Conservation (phyloP, 768 basidiomycete species). For the Coprinopsis strossmayeri region DNA sequence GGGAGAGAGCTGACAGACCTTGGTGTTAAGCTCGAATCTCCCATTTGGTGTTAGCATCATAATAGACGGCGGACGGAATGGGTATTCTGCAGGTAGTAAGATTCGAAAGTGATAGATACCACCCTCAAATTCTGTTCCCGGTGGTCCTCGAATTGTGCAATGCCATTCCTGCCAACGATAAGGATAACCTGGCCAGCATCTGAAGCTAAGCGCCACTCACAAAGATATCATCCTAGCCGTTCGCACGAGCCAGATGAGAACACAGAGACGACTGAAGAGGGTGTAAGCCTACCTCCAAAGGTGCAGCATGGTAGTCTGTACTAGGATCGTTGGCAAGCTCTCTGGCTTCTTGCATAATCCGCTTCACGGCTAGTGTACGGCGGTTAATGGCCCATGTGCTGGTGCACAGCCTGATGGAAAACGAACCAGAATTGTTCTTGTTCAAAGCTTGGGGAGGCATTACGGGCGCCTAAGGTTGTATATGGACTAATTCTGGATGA, state of each 20-base stretch:
- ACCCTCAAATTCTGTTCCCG: slow-evolving; percentile 87
- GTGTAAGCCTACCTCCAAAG: slow-evolving; percentile 54
- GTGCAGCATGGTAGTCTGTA: slow-evolving; percentile 82
- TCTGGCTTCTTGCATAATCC: slow-evolving; percentile 93
- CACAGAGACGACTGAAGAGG: not conserved
- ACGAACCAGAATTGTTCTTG: slow-evolving; percentile 84
- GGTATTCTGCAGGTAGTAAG: slow-evolving; percentile 87
- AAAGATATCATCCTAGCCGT: slow-evolving; percentile 75
- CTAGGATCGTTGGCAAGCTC: slow-evolving; percentile 83
- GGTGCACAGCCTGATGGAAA: not conserved
- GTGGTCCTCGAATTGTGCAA: slow-evolving; percentile 88
- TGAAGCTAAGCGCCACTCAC: slow-evolving; percentile 37
- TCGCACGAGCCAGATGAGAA: slow-evolving; percentile 10
- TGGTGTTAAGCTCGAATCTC: slow-evolving; percentile 93
- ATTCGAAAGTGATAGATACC: slow-evolving; percentile 96
- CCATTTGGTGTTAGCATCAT: slow-evolving; percentile 96
- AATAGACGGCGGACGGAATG: slow-evolving; percentile 92
- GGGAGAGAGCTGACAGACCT: slow-evolving; percentile 43
- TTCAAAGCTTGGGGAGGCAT: slow-evolving; percentile 47
- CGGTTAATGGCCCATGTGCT: not conserved
- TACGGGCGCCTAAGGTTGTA: not conserved
- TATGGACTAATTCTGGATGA: too few species aligned
- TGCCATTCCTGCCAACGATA: slow-evolving; percentile 71
- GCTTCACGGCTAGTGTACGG: slow-evolving; percentile 67
- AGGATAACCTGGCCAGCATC: slow-evolving; percentile 10